Percentiles rank a stretch among this genome's conserved stretches.
phyloP scores from a whole-genome alignment of 805 yeast species.

The Candida awuae region DNA sequence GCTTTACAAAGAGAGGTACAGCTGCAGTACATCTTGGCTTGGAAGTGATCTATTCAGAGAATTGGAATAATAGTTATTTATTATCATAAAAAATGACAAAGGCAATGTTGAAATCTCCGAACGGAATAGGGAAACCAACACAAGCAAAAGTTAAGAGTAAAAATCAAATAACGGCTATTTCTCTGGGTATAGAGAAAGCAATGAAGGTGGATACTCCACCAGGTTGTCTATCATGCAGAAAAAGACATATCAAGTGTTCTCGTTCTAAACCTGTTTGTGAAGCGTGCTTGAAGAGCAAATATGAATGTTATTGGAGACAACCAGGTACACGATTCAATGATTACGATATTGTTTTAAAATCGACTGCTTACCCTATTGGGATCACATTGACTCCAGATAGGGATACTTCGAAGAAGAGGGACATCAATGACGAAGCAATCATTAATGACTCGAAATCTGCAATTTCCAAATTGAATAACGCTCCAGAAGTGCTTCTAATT shows the following conservation, averaged over 20 bases:
- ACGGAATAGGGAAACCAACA: neutral
- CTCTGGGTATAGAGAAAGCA: too few species aligned
- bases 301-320: conserved; percentile 8
- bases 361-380: neutral
- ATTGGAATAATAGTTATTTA: too few species aligned
- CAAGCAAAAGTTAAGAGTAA: neutral
- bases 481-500: neutral
- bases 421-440: neutral
- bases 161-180: too few species aligned
- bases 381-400: neutral
- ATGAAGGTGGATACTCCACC: too few species aligned
- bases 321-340: conserved; percentile 6
- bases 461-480: neutral
- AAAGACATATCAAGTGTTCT: conserved; percentile 36
- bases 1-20: too few species aligned
- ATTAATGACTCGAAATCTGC: neutral
- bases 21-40: too few species aligned
- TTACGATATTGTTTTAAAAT: conserved; percentile 1
- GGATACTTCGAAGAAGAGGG: neutral
- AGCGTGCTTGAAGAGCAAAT: conserved; percentile 11
- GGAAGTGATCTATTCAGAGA: too few species aligned
- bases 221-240: conserved; percentile 38
- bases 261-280: conserved; percentile 21
- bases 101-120: too few species aligned
- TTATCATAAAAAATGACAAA: too few species aligned